These are phyloP conservation scores for Penicillium psychrosexuale DNA, from an alignment of 2,329 filamentous ascomycete species.

Conservation along the genomic window DNA sequence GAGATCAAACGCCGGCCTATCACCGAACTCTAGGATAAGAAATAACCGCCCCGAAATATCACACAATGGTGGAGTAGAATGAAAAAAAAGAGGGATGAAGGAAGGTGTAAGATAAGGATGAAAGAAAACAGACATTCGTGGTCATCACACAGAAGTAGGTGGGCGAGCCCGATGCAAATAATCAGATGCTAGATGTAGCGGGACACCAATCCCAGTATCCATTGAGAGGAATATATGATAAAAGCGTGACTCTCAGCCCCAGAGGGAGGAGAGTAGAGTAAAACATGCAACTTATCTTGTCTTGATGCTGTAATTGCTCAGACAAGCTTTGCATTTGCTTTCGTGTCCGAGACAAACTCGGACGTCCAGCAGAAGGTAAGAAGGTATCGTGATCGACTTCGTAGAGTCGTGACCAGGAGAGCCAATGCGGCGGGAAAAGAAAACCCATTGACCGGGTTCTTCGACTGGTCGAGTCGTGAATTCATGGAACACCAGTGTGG, in stretches of 20 bases:
- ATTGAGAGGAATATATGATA: conserved; percentile 2
- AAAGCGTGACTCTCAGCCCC: conserved; percentile 4
- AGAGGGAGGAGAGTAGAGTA: conserved; percentile 1
- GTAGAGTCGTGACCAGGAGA: conserved; percentile 15
- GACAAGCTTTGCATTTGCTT: conserved; percentile 6
- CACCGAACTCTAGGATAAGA: conserved; percentile 18
- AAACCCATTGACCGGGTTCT: conserved; percentile 4
- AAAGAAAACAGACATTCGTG: conserved; percentile 15
- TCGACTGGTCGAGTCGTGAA: conserved; percentile 27
- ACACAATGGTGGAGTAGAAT: conserved; percentile 10
- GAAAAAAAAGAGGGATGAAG: not conserved
- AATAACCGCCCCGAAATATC: conserved; percentile 8
- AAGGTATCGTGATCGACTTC: conserved; percentile 13
- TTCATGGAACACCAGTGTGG: conserved; percentile 31
- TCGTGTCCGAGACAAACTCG: not conserved
- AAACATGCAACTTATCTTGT: conserved; percentile 2
- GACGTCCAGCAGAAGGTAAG: not conserved
- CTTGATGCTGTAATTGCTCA: not conserved
- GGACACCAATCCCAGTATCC: not conserved
- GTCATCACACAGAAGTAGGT: conserved; percentile 14
- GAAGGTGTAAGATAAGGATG: not conserved
- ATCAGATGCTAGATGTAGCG: conserved; percentile 4
- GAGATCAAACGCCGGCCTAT: conserved; percentile 17
- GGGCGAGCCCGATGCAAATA: conserved; percentile 11
- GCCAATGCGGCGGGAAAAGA: not conserved